Evolutionary conservation across 2,329 filamentous ascomycete species (phyloP), one percentile per base, ranked within the genome.

Genomic region (Xylariales sp.): DNA sequence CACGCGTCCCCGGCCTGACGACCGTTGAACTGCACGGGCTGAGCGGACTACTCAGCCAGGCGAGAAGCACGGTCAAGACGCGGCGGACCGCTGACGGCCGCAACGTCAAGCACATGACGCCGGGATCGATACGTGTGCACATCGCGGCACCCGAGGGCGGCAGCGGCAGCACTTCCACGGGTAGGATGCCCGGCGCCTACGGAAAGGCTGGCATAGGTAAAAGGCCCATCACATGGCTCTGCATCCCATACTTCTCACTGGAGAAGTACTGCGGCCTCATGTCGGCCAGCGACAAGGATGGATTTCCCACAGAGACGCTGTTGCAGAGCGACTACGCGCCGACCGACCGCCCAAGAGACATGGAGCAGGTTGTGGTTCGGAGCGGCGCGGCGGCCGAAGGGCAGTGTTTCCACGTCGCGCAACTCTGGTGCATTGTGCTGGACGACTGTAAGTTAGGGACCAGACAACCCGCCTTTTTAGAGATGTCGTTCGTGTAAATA

Each of bases 241-340:
- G 65, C 20, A 50, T 72, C 12, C 70, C 70, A 0, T 73, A 71
- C 43, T 72, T 74, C 44, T 60, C 59, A 3, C 56, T 73, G 1
- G 60, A 69, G 35, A 57, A 44, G 16, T 49, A 50, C 29, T 44
- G 41, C 1, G 32, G 32, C 13, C 27, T 25, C 1, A 25, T 31
- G 15, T 10, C 38, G 10, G 33, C 5, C 1, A 15, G 11, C 6
- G 23, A 25, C 1, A 18, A 7, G 5, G 38, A 41, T 6, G 33
- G 38, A 7, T 51, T 53, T 29, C 50, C 47, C 6, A 33, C 45
- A 16, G 47, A 51, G 27, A 51, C 50, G 7, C 30, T 53, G 11
- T 38, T 50, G 8, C 50, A 53, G 24, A 43, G 41, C 4, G 44
- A 50, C 19, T 50, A 44, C 14, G 40, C 45, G 15, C 43, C 44